These are phyloP conservation scores for Pichiaceae sp. DNA, from an alignment of 1,139 yeast species.

Conservation along the genomic window DNA sequence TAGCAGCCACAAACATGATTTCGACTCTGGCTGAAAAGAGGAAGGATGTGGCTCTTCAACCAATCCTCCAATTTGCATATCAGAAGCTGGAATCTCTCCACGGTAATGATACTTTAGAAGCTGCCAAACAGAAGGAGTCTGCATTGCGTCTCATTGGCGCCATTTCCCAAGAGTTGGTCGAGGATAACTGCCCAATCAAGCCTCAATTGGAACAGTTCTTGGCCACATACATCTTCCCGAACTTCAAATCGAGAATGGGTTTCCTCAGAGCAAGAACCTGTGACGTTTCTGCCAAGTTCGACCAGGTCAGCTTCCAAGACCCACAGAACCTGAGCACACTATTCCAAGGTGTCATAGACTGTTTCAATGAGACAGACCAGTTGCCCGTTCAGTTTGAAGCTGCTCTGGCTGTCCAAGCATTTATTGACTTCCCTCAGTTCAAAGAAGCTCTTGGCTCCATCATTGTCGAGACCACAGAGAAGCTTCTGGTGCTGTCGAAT, in stretches of 20 bases:
- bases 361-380: slow-evolving; percentile 46
- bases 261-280: slow-evolving; percentile 81
- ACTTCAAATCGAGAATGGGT: slow-evolving; percentile 55
- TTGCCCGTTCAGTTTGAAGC: slow-evolving; percentile 81
- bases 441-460: slow-evolving; percentile 57
- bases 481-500: slow-evolving; percentile 64
- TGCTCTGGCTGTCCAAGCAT: slow-evolving; percentile 79
- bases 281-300: slow-evolving; percentile 64
- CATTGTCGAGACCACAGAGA: slow-evolving; percentile 79
- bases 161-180: slow-evolving; percentile 51
- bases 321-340: slow-evolving; percentile 41
- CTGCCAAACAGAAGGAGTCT: slow-evolving; percentile 74
- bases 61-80: slow-evolving; percentile 61
- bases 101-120: slow-evolving; percentile 39
- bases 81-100: slow-evolving; percentile 34
- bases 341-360: slow-evolving; percentile 59
- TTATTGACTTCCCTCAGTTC: slow-evolving; percentile 57
- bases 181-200: slow-evolving; percentile 49
- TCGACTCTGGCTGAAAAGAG: slow-evolving; percentile 63
- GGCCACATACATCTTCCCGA: slow-evolving; percentile 59
- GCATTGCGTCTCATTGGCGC: slow-evolving; percentile 71
- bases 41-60: slow-evolving; percentile 49
- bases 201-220: slow-evolving; percentile 66
- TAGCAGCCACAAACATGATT: slow-evolving; percentile 56
- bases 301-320: slow-evolving; percentile 51